phyloP scores from a whole-genome alignment of 1,284 basidiomycete species.

The Melampsora medusae region DNA sequence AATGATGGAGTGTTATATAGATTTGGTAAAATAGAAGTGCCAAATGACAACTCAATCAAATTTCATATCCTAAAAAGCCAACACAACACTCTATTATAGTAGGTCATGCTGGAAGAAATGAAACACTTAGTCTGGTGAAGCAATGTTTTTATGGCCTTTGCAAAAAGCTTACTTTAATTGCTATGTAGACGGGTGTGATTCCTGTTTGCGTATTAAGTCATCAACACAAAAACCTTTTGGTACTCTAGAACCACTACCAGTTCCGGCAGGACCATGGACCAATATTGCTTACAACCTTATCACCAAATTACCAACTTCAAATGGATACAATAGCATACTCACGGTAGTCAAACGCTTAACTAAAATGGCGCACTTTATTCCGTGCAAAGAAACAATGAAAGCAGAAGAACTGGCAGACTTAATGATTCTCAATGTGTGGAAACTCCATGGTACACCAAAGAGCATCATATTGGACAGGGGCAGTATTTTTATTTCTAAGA shows the following conservation, averaged over 20 bases:
- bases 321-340: not conserved
- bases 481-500: not conserved
- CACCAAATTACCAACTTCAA: not conserved
- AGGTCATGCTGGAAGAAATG: too few species aligned
- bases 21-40: too few species aligned
- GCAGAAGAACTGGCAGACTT: too few species aligned
- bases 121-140: not conserved
- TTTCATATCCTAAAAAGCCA: too few species aligned
- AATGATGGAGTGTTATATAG: too few species aligned
- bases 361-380: not conserved
- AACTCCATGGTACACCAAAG: conserved; percentile 9
- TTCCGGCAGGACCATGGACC: not conserved
- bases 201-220: not conserved
- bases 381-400: not conserved
- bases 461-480: not conserved
- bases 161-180: not conserved
- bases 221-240: not conserved
- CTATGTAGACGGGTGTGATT: not conserved
- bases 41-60: too few species aligned
- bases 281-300: not conserved
- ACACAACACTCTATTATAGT: too few species aligned
- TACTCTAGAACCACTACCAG: not conserved
- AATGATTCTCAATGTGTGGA: too few species aligned
- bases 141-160: not conserved
- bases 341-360: not conserved